A percentile compares a stretch with the other conserved stretches of the same genome.
phyloP scores from a whole-genome alignment of 345 rosid species.

The Salix exigua region DNA sequence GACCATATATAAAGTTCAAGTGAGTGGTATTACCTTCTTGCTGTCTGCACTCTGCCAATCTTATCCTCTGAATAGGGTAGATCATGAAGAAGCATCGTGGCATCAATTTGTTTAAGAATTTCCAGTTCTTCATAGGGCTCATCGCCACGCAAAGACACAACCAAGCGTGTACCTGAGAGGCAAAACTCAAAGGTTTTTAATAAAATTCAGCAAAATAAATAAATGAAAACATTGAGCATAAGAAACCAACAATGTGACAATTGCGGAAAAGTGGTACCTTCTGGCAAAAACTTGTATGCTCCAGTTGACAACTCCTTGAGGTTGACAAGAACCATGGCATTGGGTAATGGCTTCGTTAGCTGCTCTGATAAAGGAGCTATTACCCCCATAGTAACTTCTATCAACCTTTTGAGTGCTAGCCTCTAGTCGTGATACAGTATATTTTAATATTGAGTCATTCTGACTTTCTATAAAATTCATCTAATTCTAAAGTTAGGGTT shows the following conservation, averaged over 20 bases:
- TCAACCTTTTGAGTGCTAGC: constrained; percentile 85
- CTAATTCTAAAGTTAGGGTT: constrained; percentile 17
- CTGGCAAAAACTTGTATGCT: constrained; percentile 92
- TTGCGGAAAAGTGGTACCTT: constrained; percentile 50
- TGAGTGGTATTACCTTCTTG: constrained; percentile 67
- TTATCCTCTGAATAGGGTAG: constrained; percentile 68
- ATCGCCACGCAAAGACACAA: constrained; percentile 75
- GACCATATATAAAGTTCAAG: not conserved
- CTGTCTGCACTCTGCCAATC: constrained; percentile 87
- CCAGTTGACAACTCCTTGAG: constrained; percentile 84
- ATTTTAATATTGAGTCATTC: constrained; percentile 17
- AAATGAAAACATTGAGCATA: not conserved
- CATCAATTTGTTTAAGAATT: constrained; percentile 62
- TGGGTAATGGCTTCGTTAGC: constrained; percentile 87
- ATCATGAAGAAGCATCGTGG: constrained; percentile 81
- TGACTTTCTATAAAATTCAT: not conserved
- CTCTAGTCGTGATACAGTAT: constrained; percentile 47
- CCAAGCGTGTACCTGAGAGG: constrained; percentile 81
- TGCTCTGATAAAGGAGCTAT: constrained; percentile 90
- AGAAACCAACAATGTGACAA: constrained; percentile 6
- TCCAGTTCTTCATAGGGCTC: constrained; percentile 74
- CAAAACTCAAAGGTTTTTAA: constrained; percentile 5
- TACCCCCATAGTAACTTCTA: constrained; percentile 91
- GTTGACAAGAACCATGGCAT: constrained; percentile 88
- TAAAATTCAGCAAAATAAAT: not conserved